A percentile compares a stretch with the other conserved stretches of the same genome.
Evolutionary conservation across 1,284 basidiomycete species (phyloP).

Genomic region (Austroboletus olivaceoglutinosus): DNA sequence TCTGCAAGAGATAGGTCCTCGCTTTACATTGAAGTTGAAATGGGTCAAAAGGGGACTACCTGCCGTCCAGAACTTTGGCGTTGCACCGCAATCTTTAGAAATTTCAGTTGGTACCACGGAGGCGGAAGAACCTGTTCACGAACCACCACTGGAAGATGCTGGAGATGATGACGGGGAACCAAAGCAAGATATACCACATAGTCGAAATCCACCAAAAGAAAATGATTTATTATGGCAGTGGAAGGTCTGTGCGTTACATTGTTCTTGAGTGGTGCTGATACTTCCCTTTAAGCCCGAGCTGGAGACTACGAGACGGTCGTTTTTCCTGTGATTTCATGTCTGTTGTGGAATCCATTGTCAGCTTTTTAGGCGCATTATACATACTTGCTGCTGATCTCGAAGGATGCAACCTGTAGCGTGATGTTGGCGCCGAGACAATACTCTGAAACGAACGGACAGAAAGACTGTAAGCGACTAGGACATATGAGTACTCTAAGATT

Average conservation of each 20-base stretch:
- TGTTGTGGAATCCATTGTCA: no score
- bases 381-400: no score
- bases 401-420: no score
- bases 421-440: no score
- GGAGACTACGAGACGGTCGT: slow-evolving; percentile 75
- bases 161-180: slow-evolving; percentile 14
- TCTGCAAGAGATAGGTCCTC: slow-evolving; percentile 96
- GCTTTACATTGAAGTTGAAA: slow-evolving; percentile 93
- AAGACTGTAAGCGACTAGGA: no score
- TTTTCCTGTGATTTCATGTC: slow-evolving; percentile 57
- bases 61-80: slow-evolving; percentile 66
- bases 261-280: slow-evolving; percentile 9
- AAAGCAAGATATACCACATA: slow-evolving; percentile 6
- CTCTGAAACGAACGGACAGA: neutral
- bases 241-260: slow-evolving; percentile 55
- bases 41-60: slow-evolving; percentile 90
- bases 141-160: slow-evolving; percentile 13
- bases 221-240: slow-evolving; percentile 78
- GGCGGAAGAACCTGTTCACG: slow-evolving; percentile 33
- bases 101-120: slow-evolving; percentile 56
- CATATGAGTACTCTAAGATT: no score
- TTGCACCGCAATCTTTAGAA: slow-evolving; percentile 54
- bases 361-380: no score
- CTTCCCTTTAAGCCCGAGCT: slow-evolving; percentile 59
- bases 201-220: slow-evolving; percentile 49